Evolutionary conservation across 805 yeast species (phyloP).

Genomic region (Debaryomyces hansenii): DNA sequence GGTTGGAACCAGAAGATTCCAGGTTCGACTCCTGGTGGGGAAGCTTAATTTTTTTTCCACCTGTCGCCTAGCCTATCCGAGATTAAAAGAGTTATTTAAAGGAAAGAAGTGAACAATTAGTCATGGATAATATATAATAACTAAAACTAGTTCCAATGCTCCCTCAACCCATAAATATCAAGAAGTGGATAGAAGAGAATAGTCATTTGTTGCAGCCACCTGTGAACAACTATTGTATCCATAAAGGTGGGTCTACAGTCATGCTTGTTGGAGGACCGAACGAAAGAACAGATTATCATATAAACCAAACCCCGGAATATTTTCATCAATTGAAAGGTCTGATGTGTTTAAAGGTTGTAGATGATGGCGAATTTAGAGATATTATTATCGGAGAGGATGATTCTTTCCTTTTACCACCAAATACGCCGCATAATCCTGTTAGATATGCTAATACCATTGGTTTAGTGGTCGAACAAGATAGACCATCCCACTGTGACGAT

Average conservation of each 20-base stretch:
- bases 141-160: constrained; percentile 37
- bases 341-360: constrained; percentile 81
- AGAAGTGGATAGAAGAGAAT: constrained; percentile 80
- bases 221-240: constrained; percentile 86
- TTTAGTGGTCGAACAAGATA: constrained; percentile 86
- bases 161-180: constrained; percentile 70
- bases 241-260: constrained; percentile 88
- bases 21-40: constrained; percentile 56
- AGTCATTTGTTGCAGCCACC: constrained; percentile 81
- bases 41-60: constrained; percentile 31
- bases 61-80: not conserved
- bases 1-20: constrained; percentile 51
- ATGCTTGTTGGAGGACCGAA: constrained; percentile 98
- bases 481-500: constrained; percentile 73
- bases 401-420: constrained; percentile 81
- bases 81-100: too few species aligned
- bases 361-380: constrained; percentile 68
- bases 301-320: constrained; percentile 93
- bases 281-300: constrained; percentile 88
- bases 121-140: not conserved
- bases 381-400: constrained; percentile 80
- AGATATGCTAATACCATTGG: constrained; percentile 86
- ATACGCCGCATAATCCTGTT: constrained; percentile 87
- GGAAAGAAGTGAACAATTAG: too few species aligned
- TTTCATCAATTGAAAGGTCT: constrained; percentile 84